Evolutionary conservation across 352 stramenopile genomes (phyloP).

Genomic region (Pythium biforme): DNA sequence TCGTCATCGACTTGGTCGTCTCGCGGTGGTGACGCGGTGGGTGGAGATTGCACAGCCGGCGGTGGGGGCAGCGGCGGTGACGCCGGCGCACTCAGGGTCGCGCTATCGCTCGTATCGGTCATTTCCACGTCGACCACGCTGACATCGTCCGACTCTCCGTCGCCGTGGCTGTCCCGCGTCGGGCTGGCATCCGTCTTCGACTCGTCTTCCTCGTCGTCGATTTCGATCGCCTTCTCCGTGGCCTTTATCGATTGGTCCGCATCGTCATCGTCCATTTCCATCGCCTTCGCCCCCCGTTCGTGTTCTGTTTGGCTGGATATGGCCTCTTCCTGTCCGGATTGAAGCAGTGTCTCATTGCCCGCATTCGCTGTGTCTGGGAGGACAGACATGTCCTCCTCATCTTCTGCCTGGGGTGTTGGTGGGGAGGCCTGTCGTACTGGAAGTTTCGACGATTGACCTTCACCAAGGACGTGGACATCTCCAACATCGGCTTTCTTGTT

Average conservation of each 20-base stretch:
- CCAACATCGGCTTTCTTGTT: not conserved
- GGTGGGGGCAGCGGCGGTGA: not conserved
- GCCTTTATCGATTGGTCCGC: no score
- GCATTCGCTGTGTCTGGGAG: no score
- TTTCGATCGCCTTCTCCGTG: not conserved
- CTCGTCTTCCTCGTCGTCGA: conserved; percentile 7
- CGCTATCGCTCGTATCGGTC: not conserved
- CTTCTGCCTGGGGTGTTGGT: no score
- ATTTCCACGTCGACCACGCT: conserved; percentile 5
- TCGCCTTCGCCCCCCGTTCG: no score
- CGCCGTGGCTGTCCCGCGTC: not conserved
- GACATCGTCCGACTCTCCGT: not conserved
- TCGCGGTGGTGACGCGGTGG: not conserved
- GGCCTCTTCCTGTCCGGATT: no score
- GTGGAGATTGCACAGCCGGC: no score
- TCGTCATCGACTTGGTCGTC: not conserved
- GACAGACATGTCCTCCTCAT: no score
- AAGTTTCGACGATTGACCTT: not conserved
- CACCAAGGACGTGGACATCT: no score
- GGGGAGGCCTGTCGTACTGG: no score
- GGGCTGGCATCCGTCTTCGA: not conserved
- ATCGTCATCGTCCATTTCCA: no score
- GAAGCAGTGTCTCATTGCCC: no score
- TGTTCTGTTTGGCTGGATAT: no score
- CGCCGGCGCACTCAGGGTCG: not conserved